A percentile compares a stretch with the other conserved stretches of the same genome.
Conservation (phyloP, 345 rosid species). For the Lenwebbia sp. region DNA sequence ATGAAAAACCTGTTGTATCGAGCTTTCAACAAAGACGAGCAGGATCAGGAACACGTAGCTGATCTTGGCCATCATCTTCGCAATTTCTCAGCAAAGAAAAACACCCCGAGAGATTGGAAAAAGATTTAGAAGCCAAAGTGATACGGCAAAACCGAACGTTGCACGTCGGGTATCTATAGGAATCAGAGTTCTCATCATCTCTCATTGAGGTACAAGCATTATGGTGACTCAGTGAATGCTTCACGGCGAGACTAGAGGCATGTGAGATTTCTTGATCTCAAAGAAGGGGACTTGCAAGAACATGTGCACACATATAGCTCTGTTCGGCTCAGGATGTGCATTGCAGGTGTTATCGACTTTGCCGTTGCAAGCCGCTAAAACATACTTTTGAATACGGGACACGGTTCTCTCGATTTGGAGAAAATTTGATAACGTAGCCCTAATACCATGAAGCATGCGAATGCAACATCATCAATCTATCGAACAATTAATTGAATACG, state of each 20-base stretch:
- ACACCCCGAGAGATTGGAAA: neutral
- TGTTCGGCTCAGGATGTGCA: neutral
- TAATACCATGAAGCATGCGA: neutral
- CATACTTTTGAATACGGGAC: neutral
- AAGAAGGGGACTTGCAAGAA: neutral
- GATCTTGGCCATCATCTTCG: neutral
- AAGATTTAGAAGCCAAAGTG: neutral
- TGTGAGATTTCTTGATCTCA: neutral
- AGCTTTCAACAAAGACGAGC: neutral
- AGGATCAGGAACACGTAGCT: neutral
- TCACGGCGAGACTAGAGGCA: neutral
- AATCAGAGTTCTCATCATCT: neutral
- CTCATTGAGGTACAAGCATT: neutral
- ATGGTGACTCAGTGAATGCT: neutral
- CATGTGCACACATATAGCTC: neutral
- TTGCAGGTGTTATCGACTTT: neutral
- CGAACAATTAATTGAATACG: neutral
- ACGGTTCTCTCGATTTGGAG: neutral
- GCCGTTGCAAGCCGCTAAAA: neutral
- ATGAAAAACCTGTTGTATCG: neutral
- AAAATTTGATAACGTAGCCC: neutral
- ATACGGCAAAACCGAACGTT: neutral
- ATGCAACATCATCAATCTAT: neutral
- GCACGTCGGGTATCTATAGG: neutral
- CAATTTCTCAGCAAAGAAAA: neutral